Conservation (phyloP, 106 monocot genomes). For the Agapanthus africanus region DNA sequence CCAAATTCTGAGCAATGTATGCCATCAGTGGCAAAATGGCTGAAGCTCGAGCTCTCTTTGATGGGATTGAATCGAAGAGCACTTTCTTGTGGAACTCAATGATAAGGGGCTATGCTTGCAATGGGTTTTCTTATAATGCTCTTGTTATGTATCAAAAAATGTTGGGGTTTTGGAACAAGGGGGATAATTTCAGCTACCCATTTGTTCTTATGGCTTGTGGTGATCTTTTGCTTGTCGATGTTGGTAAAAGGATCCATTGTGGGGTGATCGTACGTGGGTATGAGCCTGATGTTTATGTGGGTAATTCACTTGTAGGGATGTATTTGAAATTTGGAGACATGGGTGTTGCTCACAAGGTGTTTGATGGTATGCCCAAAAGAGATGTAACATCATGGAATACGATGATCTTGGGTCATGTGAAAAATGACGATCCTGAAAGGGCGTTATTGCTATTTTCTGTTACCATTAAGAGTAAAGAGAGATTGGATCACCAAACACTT, state of each 20-base stretch:
- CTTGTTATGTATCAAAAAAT: slow-evolving; percentile 33
- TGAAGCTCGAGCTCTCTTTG: slow-evolving; percentile 32
- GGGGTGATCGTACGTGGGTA: slow-evolving; percentile 33
- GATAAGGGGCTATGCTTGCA: slow-evolving; percentile 39
- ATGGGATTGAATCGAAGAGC: slow-evolving; percentile 19
- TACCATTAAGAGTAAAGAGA: not conserved
- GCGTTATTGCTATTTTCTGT: slow-evolving; percentile 18
- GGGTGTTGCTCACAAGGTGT: slow-evolving; percentile 25
- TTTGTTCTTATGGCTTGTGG: slow-evolving; percentile 60
- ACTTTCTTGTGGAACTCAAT: slow-evolving; percentile 49
- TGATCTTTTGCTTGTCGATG: slow-evolving; percentile 22
- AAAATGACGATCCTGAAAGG: slow-evolving; percentile 16
- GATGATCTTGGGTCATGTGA: slow-evolving; percentile 29
- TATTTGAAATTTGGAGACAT: slow-evolving; percentile 39
- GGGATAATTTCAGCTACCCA: slow-evolving; percentile 53
- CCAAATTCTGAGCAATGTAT: slow-evolving; percentile 48
- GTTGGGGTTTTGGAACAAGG: slow-evolving; percentile 20
- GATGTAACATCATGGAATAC: slow-evolving; percentile 56
- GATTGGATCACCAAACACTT: slow-evolving; percentile 24
- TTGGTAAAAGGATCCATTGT: slow-evolving; percentile 35
- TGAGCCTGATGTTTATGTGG: slow-evolving; percentile 34
- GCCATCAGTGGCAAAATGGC: slow-evolving; percentile 22
- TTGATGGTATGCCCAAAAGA: slow-evolving; percentile 28
- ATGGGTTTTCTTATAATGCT: slow-evolving; percentile 20
- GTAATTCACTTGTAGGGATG: slow-evolving; percentile 40